Evolutionary conservation across 345 rosid genomes (phyloP).

Genomic region (Bruguiera sexangula): DNA sequence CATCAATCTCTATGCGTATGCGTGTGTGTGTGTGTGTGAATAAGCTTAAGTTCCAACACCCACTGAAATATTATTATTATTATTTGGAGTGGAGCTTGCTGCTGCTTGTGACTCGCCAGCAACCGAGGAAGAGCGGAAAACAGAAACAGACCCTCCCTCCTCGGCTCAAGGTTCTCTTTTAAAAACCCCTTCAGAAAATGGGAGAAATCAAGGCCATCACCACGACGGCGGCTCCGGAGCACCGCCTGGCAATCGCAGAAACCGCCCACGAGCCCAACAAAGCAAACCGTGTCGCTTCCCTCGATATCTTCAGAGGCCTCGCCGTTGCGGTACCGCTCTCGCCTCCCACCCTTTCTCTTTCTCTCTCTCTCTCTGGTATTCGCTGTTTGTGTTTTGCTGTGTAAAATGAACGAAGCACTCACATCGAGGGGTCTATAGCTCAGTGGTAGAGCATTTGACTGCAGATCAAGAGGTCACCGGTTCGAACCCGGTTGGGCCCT

Average conservation of each 20-base stretch:
- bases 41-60: too few relatives aligned
- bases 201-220: slow-evolving; percentile 46
- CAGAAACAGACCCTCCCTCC: too few relatives aligned
- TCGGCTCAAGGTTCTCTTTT: not conserved
- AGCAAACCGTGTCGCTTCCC: slow-evolving; percentile 54
- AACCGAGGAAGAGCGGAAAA: too few relatives aligned
- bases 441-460: slow-evolving; percentile 41
- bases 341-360: not conserved
- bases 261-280: slow-evolving; percentile 24
- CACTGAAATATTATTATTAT: too few relatives aligned
- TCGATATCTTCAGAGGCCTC: slow-evolving; percentile 89
- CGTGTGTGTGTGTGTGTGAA: too few relatives aligned
- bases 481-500: slow-evolving; percentile 41
- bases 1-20: too few relatives aligned
- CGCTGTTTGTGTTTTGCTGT: too few relatives aligned
- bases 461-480: slow-evolving; percentile 42
- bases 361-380: not conserved
- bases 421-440: slow-evolving; percentile 28
- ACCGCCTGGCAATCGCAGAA: slow-evolving; percentile 33
- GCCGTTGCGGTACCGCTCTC: slow-evolving; percentile 57
- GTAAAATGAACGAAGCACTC: rapidly evolving
- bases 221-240: slow-evolving; percentile 18
- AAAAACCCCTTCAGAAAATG: slow-evolving; percentile 22
- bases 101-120: too few relatives aligned
- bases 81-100: too few relatives aligned